Evolutionary conservation across 495 filamentous ascomycete species (phyloP), one percentile per base, ranked within the genome.

Genomic region (Immersiella caudata): DNA sequence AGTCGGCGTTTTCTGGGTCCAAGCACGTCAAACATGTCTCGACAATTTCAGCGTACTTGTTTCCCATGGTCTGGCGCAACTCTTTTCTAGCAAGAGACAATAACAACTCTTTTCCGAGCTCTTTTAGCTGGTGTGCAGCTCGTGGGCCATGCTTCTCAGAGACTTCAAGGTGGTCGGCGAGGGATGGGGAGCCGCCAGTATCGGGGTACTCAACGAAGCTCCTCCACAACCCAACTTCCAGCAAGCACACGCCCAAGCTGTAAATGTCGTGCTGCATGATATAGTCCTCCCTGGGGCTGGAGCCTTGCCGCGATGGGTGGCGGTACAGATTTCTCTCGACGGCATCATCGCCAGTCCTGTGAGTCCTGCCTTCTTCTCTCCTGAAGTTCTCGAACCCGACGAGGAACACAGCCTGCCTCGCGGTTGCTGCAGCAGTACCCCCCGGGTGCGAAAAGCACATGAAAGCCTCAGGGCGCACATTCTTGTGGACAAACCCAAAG

Each of bases 221-320:
- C 3, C 75, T 64, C 87, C 87, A 89, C 18, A 90, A 64, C 0
- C 86, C 87, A 36, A 91, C 78, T 74, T 91, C 88, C 0, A 91
- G 69, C 0, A 91, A 67, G 29, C 72, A 74, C 11, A 74, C 74
- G 22, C 74, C 74, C 35, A 76, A 57, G 52, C 72, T 74, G 70
- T 90, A 90, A 27, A 90, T 87, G 68, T 90, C 88, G 73, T 89
- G 86, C 66, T 87, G 84, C 85, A 88, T 89, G 7, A 61, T 72
- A 64, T 87, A 88, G 8, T 61, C 36, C 1, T 80, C 78, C 56
- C 76, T 66, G 1, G 77, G 78, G 24, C 62, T 69, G 3, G 70
- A 16, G 6, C 87, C 86, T 51, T 86, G 81, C 14, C 86, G 80
- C 1, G 68, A 62, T 11, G 87, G 87, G 64, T 90, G 86, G 6